A percentile compares a stretch with the other conserved stretches of the same genome.
Conservation (phyloP, 1,284 basidiomycete genomes). For the Trichosporon sp. region DNA sequence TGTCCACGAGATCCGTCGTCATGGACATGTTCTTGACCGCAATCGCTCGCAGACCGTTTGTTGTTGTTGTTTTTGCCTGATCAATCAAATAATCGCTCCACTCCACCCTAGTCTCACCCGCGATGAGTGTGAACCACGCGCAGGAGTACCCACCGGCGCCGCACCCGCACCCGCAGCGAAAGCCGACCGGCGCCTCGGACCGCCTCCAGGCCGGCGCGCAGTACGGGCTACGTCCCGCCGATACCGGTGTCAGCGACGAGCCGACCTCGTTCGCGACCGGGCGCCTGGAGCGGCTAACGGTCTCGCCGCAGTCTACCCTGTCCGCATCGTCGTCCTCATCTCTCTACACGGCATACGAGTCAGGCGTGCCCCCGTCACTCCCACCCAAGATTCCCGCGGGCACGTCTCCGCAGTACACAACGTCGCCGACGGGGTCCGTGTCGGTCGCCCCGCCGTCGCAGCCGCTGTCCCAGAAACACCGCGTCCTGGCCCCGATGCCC, state of each 20-base stretch:
- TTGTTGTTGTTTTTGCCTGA: neutral
- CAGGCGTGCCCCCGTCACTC: neutral
- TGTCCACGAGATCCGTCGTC: too few relatives aligned
- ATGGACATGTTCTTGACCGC: too few relatives aligned
- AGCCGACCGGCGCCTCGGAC: slow-evolving; percentile 1
- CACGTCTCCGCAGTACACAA: neutral
- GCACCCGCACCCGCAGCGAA: neutral
- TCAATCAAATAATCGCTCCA: neutral
- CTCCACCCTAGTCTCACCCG: neutral
- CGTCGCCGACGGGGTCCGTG: neutral
- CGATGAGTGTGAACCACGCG: neutral
- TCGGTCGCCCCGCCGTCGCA: neutral
- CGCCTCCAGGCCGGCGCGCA: neutral
- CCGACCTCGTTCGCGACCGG: neutral
- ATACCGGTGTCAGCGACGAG: neutral
- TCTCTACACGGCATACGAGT: neutral
- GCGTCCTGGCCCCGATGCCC: neutral
- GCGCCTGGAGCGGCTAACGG: neutral
- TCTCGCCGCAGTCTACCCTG: neutral
- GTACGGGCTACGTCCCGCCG: neutral
- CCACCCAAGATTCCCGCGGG: neutral
- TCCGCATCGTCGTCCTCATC: neutral
- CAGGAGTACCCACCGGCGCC: neutral
- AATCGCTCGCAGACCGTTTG: neutral
- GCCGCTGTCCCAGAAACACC: neutral